Conservation (phyloP, 139 green algal genomes). For the Nannochloris sp. region DNA sequence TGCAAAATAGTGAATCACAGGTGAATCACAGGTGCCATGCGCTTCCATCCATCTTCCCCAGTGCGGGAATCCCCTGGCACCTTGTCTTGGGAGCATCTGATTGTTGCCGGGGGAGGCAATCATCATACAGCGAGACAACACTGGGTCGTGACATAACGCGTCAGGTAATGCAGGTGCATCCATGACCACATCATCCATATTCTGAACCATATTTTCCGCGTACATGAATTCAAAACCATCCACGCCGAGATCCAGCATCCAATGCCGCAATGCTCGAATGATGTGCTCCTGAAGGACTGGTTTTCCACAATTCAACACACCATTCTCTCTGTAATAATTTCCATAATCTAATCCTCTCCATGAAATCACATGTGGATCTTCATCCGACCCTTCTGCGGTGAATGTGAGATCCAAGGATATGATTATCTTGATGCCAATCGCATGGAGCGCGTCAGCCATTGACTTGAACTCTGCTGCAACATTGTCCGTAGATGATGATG, state of each 20-base stretch:
- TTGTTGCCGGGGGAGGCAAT: slow-evolving; percentile 31
- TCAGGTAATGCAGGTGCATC: slow-evolving; percentile 62
- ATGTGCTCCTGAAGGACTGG: slow-evolving; percentile 48
- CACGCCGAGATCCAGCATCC: slow-evolving; percentile 56
- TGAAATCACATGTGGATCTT: slow-evolving; percentile 25
- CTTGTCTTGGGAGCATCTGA: slow-evolving; percentile 31
- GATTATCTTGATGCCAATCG: slow-evolving; percentile 56
- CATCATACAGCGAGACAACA: slow-evolving; percentile 31
- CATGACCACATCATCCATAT: slow-evolving; percentile 42
- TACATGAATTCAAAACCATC: slow-evolving; percentile 74
- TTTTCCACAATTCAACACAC: slow-evolving; percentile 62
- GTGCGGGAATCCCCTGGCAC: slow-evolving; percentile 44
- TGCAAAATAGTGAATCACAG: neutral
- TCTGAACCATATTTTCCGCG: slow-evolving; percentile 65
- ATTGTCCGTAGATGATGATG: slow-evolving; percentile 13
- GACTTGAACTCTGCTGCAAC: slow-evolving; percentile 46
- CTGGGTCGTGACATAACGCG: slow-evolving; percentile 43
- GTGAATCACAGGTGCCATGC: slow-evolving; percentile 10
- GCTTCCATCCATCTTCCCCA: slow-evolving; percentile 37
- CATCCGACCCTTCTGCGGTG: slow-evolving; percentile 56
- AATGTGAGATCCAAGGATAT: slow-evolving; percentile 65
- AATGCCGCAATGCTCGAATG: slow-evolving; percentile 45
- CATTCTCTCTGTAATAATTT: slow-evolving; percentile 47
- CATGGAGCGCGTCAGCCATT: slow-evolving; percentile 44
- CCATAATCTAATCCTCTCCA: slow-evolving; percentile 54